Base-by-base conservation (phyloP, 2,329 filamentous ascomycete species). In the Aspergillus neotritici region DNA sequence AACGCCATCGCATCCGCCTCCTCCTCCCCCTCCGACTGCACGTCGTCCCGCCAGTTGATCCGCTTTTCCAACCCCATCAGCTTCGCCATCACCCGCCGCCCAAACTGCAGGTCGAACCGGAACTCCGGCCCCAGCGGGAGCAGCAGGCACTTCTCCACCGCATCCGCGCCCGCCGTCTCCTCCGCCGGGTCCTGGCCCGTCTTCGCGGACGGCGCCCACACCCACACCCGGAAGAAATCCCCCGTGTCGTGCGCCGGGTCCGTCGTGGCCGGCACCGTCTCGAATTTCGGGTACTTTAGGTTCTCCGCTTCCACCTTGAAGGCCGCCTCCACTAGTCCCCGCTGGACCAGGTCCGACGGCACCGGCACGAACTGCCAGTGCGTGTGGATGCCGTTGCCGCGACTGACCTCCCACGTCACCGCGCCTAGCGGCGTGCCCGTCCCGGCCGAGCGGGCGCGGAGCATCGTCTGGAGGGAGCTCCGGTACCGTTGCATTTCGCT, bases 291-390 rank as follows among this genome's bases (percentile, higher is more conserved):
- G 58, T 81, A 82, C 31, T 73, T 64, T 15, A 77, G 62, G 37
- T 94, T 94, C 62, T 94, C 86, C 0, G 88, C 89, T 60, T 95
- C 82, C 1, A 94, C 86, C 41, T 84, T 83, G 70, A 98, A 96
- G 0, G 84, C 91, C 0, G 86, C 87, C 63, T 95, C 88, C 0
- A 94, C 86, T 1, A 94, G 73, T 0, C 86, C 86, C 36, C 81
- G 80, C 14, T 69, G 71, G 39, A 95, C 77, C 34, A 87, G 70
- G 8, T 84, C 75, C 0, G 77, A 72, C 0, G 85, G 79, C 1
- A 94, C 73, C 1, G 93, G 88, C 25, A 97, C 71, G 54, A 94
- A 85, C 66, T 98, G 94, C 93, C 90, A 96, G 60, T 97, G 91
- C 1, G 84, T 77, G 62, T 98, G 93, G 43, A 97, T 82, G 42